These are phyloP conservation scores for Citrullus amarus DNA, from an alignment of 306 rosid species.

Conservation along the genomic window DNA sequence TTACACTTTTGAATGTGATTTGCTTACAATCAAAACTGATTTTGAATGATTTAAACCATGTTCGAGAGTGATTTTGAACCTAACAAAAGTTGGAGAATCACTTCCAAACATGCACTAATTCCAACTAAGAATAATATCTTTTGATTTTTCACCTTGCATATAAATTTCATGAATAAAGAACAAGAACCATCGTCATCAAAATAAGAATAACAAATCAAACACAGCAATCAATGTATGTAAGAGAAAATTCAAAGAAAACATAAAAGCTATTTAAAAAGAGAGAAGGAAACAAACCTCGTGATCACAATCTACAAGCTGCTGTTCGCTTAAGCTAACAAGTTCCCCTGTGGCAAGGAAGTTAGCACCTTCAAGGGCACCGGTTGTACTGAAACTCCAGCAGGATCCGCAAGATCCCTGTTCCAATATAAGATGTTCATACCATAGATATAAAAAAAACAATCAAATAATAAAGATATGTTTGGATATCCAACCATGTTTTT, in stretches of 20 bases:
- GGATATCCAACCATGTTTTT: too few relatives aligned
- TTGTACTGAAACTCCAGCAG: slow-evolving; percentile 95
- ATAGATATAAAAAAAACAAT: too few relatives aligned
- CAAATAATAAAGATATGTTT: too few relatives aligned
- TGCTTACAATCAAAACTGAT: too few relatives aligned
- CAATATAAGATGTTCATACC: background rate
- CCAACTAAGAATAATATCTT: background rate
- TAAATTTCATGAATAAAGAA: background rate
- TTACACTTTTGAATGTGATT: too few relatives aligned
- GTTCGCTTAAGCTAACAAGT: slow-evolving; percentile 93
- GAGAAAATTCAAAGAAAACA: background rate
- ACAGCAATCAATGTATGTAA: background rate
- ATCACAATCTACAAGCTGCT: slow-evolving; percentile 94
- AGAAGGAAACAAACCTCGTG: slow-evolving; percentile 47
- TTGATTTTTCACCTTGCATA: background rate
- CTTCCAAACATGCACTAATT: background rate
- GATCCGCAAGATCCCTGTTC: slow-evolving; percentile 92
- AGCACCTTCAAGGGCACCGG: slow-evolving; percentile 97
- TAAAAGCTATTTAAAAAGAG: background rate
- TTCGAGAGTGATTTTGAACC: too few relatives aligned
- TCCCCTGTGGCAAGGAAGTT: slow-evolving; percentile 68
- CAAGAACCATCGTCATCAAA: background rate
- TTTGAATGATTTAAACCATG: too few relatives aligned
- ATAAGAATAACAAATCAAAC: background rate
- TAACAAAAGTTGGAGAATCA: too few relatives aligned